These are phyloP conservation scores for Lactarius quietus DNA, from an alignment of 768 basidiomycete genomes.

Conservation along the genomic window DNA sequence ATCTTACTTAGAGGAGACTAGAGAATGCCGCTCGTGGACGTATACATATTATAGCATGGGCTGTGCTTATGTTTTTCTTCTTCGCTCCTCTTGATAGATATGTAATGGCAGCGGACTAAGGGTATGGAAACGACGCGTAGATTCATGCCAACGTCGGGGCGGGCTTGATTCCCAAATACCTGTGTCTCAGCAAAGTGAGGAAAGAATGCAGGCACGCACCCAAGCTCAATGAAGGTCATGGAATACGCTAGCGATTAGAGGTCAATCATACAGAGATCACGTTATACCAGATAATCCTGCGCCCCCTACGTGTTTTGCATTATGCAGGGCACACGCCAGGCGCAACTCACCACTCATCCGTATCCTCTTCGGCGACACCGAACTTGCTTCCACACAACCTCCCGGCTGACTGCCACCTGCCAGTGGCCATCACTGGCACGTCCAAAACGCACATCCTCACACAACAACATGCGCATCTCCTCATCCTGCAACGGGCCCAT, in stretches of 20 bases:
- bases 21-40: constrained; percentile 8
- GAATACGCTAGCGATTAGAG: no score
- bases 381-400: constrained; percentile 22
- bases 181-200: no score
- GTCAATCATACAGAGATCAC: no score
- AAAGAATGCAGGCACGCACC: background rate
- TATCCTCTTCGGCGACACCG: no score
- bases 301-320: background rate
- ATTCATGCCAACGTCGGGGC: no score
- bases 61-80: background rate
- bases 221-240: no score
- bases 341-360: no score
- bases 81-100: background rate
- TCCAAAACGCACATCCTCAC: constrained; percentile 24
- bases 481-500: constrained; percentile 21
- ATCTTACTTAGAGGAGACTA: constrained; percentile 6
- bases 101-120: background rate
- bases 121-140: background rate
- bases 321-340: background rate
- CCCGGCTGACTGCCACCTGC: constrained; percentile 5
- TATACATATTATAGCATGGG: background rate
- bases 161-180: no score
- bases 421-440: constrained; percentile 18
- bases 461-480: constrained; percentile 22
- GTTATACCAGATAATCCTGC: no score